phyloP scores from a whole-genome alignment of 2,329 filamentous ascomycete genomes.

The Didymosphaeria variabile region DNA sequence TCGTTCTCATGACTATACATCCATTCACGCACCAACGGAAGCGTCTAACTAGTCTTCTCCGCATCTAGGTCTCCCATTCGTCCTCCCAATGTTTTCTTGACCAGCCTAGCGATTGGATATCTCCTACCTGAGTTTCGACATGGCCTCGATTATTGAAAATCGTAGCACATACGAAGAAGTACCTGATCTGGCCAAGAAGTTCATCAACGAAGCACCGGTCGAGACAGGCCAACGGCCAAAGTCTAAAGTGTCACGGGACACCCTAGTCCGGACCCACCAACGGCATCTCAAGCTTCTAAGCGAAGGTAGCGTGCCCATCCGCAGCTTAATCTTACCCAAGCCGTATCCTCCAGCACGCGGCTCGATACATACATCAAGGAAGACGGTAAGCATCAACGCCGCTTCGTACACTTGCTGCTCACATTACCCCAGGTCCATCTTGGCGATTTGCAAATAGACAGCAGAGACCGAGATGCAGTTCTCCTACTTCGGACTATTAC shows the following conservation, averaged over 20 bases:
- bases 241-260: constrained; percentile 18
- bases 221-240: constrained; percentile 15
- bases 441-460: constrained; percentile 20
- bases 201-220: constrained; percentile 19
- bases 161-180: constrained; percentile 33
- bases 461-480: constrained; percentile 17
- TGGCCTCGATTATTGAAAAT: constrained; percentile 18
- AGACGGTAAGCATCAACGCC: constrained; percentile 7
- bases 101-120: not conserved
- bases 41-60: not conserved
- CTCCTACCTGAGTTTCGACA: not conserved
- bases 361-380: constrained; percentile 14
- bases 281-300: constrained; percentile 25
- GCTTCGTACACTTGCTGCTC: not conserved
- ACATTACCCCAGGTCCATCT: constrained; percentile 19
- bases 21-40: not conserved
- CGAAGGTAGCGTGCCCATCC: constrained; percentile 25
- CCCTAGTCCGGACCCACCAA: constrained; percentile 27
- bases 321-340: constrained; percentile 28
- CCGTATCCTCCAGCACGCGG: constrained; percentile 31
- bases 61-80: not conserved
- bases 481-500: constrained; percentile 29
- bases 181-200: constrained; percentile 27
- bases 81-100: not conserved
- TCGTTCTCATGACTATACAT: not conserved